Evolutionary conservation across 2,329 filamentous ascomycete species (phyloP), one percentile per base, ranked within the genome.

Genomic region (Alternaria arborescens): DNA sequence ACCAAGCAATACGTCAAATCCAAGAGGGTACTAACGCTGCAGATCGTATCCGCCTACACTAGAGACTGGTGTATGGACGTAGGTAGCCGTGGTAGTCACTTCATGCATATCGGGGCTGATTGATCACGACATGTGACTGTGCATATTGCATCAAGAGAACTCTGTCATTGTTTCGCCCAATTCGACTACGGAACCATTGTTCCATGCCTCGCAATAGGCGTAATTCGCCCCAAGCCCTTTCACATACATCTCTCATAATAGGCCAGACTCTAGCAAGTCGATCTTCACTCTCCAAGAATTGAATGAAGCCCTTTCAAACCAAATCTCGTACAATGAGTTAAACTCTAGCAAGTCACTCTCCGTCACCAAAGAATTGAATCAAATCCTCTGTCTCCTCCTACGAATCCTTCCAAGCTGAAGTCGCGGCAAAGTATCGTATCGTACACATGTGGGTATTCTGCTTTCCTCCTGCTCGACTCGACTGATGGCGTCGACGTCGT

Each of bases 371-470:
- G 44, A 47, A 47, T 47, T 16, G 12, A 48, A 48, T 16, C 41
- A 43, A 43, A 16, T 22, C 30, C 12, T 6, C 46, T 20, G 16
- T 26, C 16, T n/a, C 20, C 8, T 50, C 46, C 14, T 36, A 20
- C 32, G 16, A 26, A 8, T 36, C 20, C 46, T 50, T 50, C 14
- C 46, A 38, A 38, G 14, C 14, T 38, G 46, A 38, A 36, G 46
- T 50, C 14, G 46, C 32, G 46, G 8, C 16, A 36, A 24, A 24
- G 34, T 50, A n/a, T 38, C 30, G 46, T 22, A 50, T 50, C 46
- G 46, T 50, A 50, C 46, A 50, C 16, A 20, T 50, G 11, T 50
- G 46, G 46, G 46, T 50, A 50, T 38, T 50, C 46, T 50, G 46
- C 32, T 50, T 36, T 50, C 32, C 46, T 50, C 30, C 46, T 50